Evolutionary conservation across 139 green algal genomes (phyloP), one percentile per base, ranked within the genome.

Genomic region (Chlamydomonas schloesseri): DNA sequence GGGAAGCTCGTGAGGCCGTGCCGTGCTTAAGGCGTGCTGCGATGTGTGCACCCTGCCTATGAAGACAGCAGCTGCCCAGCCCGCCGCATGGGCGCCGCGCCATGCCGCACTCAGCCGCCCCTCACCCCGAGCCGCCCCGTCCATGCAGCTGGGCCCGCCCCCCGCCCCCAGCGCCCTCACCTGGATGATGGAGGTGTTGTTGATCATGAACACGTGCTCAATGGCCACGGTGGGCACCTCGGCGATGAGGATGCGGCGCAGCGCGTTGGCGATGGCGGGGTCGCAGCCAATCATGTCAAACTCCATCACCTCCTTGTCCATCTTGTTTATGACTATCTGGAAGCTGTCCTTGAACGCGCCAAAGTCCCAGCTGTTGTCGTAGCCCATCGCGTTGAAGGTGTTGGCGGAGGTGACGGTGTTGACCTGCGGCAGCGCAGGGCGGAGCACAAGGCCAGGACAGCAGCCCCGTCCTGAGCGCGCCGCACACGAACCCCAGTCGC

Each of bases 171-270:
- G 15, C 6, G 29, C 50, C 11, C 84, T 1, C 73, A 95, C 94
- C 91, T 96, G 90, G 24, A 99, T 97, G 73, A 99, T 95, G 28
- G 92, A 97, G 2, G 98, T 99, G 93, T 99, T 99, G 95, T 99
- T 96, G 28, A 98, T 76, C 28, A 99, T 93, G 90, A 97, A 99
- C 21, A 99, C 97, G 85, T 99, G 97, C 93, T 99, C 97, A 34
- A 99, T 98, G 0, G 98, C 98, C 88, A 99, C 95, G 0, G 97
- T 99, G 11, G 98, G 98, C 33, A 99, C 93, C 87, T 99, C 97
- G 1, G 96, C 89, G 28, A 99, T 98, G 37, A 99, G 94, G 76
- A 99, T 99, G 23, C 98, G 92, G 3, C 97, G 92, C 68, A 99
- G 90, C 10, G 98, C 95, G 87, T 99, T 99, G 67, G 95, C 98